Evolutionary conservation across 179 eudicot species (phyloP).

Genomic region (Sideroxylon spinosum): DNA sequence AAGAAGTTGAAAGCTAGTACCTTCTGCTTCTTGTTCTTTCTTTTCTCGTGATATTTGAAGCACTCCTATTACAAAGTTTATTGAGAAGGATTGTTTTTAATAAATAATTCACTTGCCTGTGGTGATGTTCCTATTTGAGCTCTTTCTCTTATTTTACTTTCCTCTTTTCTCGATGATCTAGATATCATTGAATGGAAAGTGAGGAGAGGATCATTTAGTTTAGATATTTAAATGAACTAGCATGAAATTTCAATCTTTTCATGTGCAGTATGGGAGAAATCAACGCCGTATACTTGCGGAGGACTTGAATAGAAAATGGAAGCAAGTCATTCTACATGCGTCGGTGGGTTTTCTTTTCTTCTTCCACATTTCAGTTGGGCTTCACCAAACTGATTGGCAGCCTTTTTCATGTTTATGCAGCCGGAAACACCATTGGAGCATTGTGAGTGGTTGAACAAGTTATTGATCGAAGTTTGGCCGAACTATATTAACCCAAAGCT

Average conservation of each 20-base stretch:
- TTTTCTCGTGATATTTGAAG: too few species aligned
- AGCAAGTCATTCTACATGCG: slow-evolving; percentile 55
- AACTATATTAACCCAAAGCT: slow-evolving; percentile 68
- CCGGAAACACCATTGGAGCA: slow-evolving; percentile 87
- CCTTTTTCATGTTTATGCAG: slow-evolving; percentile 32
- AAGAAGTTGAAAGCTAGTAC: too few species aligned
- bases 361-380: neutral
- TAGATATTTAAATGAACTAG: slow-evolving; percentile 10
- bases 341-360: slow-evolving; percentile 37
- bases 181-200: slow-evolving; percentile 1
- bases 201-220: neutral
- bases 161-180: neutral
- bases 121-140: too few species aligned
- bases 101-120: too few species aligned
- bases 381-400: slow-evolving; percentile 2
- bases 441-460: slow-evolving; percentile 95
- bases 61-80: too few species aligned
- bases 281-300: slow-evolving; percentile 61
- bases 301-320: slow-evolving; percentile 85
- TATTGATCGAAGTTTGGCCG: slow-evolving; percentile 77
- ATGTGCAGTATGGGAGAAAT: slow-evolving; percentile 65
- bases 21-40: too few species aligned
- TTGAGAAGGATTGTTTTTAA: too few species aligned
- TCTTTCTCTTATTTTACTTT: too few species aligned
- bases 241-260: slow-evolving; percentile 15